phyloP scores from a whole-genome alignment of 164 flowering plant genomes.

The Macadamia tetraphylla region DNA sequence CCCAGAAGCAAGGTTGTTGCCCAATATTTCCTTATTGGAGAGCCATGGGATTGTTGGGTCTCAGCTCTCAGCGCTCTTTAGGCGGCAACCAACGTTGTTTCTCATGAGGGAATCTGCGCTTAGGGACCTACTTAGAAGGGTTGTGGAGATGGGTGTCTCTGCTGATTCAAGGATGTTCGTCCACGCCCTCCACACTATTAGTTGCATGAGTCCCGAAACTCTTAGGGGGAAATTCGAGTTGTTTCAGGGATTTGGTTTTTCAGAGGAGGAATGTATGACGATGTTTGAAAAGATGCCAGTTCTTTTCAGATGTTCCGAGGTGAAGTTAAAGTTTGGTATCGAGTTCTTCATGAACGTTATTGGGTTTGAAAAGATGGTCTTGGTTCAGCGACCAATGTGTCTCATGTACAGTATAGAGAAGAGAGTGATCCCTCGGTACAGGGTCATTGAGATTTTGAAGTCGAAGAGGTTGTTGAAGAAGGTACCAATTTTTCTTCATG shows the following conservation, averaged over 20 bases:
- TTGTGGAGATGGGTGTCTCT: slow-evolving; percentile 29
- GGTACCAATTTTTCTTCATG: slow-evolving; percentile 12
- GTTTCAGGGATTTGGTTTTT: slow-evolving; percentile 27
- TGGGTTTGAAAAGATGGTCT: slow-evolving; percentile 12
- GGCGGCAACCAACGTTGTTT: slow-evolving; percentile 32
- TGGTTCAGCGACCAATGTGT: slow-evolving; percentile 19
- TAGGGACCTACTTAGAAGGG: slow-evolving; percentile 19
- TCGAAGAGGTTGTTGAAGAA: slow-evolving; percentile 34
- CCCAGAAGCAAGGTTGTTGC: slow-evolving; percentile 16
- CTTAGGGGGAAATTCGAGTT: slow-evolving; percentile 28
- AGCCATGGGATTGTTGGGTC: slow-evolving; percentile 41
- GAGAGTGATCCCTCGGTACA: slow-evolving; percentile 34
- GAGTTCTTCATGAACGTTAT: slow-evolving; percentile 28
- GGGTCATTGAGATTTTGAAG: slow-evolving; percentile 29
- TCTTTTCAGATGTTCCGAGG: slow-evolving; percentile 27
- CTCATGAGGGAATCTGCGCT: slow-evolving; percentile 12
- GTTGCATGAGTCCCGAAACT: slow-evolving; percentile 25
- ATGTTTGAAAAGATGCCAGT: slow-evolving; percentile 32
- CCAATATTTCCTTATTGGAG: slow-evolving; percentile 27
- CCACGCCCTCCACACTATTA: slow-evolving; percentile 26
- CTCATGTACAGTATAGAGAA: slow-evolving; percentile 37
- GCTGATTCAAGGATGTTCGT: slow-evolving; percentile 38
- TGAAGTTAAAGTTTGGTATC: slow-evolving; percentile 31
- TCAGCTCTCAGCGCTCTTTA: slow-evolving; percentile 39
- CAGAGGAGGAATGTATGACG: slow-evolving; percentile 22